These are phyloP conservation scores for Diaporthe ilicicola DNA, from an alignment of 2,329 filamentous ascomycete genomes.

Conservation along the genomic window DNA sequence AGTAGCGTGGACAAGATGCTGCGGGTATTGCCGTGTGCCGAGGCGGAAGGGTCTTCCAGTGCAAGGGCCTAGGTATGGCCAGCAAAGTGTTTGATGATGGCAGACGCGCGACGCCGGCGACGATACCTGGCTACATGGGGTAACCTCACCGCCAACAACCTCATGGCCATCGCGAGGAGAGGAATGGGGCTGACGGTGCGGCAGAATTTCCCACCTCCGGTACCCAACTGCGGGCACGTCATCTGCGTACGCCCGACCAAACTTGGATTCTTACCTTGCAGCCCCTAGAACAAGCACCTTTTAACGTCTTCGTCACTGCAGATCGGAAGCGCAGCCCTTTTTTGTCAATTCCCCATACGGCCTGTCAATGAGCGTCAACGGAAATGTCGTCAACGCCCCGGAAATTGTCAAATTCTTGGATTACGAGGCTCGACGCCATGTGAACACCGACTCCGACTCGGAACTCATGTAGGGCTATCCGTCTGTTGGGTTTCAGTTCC, in stretches of 20 bases:
- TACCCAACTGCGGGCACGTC: constrained; percentile 82
- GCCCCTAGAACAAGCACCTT: constrained; percentile 56
- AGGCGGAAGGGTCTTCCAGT: constrained; percentile 72
- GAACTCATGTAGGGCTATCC: not conserved
- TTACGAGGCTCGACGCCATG: constrained; percentile 80
- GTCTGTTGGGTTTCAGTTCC: too few relatives aligned
- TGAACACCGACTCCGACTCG: constrained; percentile 54
- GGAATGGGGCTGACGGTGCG: constrained; percentile 54
- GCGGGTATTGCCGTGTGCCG: constrained; percentile 81
- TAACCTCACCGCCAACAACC: too few relatives aligned
- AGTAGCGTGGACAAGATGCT: constrained; percentile 78
- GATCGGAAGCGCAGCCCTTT: constrained; percentile 90
- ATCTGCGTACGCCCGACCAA: not conserved
- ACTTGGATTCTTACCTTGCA: too few relatives aligned
- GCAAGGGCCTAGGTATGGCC: constrained; percentile 86
- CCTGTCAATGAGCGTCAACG: constrained; percentile 84
- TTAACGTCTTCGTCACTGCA: constrained; percentile 44
- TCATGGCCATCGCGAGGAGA: too few relatives aligned
- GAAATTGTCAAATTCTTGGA: constrained; percentile 78
- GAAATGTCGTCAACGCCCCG: constrained; percentile 82
- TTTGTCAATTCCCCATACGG: constrained; percentile 90
- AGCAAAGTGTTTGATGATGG: constrained; percentile 85
- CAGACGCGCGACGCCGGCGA: constrained; percentile 51
- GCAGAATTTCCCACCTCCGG: constrained; percentile 86
- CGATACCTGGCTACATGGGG: too few relatives aligned